Conservation (phyloP, 75 land plant species). For the Selaginella tamariscina region DNA sequence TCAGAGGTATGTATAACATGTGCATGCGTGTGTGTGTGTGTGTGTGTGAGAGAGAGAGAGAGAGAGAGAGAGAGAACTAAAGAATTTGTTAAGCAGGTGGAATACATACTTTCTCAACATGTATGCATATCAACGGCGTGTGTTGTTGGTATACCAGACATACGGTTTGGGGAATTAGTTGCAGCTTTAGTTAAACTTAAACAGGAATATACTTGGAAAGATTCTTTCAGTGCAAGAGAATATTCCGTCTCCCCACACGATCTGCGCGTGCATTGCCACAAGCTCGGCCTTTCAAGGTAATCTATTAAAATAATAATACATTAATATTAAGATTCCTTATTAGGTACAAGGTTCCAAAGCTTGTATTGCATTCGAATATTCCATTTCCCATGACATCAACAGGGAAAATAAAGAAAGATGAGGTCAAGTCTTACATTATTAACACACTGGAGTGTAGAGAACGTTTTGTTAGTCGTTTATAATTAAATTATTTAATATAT, state of each 20-base stretch:
- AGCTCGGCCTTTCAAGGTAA: conserved; percentile 51
- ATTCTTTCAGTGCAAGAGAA: conserved; percentile 11
- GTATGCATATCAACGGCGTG: conserved; percentile 30
- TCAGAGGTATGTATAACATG: conserved; percentile 55
- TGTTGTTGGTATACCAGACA: conserved; percentile 55
- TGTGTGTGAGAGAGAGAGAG: not conserved
- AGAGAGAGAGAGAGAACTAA: not conserved
- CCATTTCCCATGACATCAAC: conserved; percentile 58
- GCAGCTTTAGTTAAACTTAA: conserved; percentile 44
- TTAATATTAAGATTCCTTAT: not conserved
- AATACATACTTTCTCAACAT: conserved; percentile 40
- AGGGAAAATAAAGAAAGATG: conserved; percentile 66
- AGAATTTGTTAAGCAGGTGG: conserved; percentile 35
- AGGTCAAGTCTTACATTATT: conserved; percentile 18
- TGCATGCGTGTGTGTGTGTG: not conserved
- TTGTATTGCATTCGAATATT: conserved; percentile 32
- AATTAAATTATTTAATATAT: no score
- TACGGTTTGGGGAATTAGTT: conserved; percentile 44
- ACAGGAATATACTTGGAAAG: conserved; percentile 57
- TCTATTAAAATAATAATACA: not conserved
- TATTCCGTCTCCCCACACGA: not conserved
- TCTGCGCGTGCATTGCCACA: conserved; percentile 27
- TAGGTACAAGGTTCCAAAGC: conserved; percentile 80
- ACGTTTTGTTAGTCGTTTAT: no score
- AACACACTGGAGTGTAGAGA: no score